phyloP scores from a whole-genome alignment of 2,329 filamentous ascomycete species.

The Penicillium sp. region DNA sequence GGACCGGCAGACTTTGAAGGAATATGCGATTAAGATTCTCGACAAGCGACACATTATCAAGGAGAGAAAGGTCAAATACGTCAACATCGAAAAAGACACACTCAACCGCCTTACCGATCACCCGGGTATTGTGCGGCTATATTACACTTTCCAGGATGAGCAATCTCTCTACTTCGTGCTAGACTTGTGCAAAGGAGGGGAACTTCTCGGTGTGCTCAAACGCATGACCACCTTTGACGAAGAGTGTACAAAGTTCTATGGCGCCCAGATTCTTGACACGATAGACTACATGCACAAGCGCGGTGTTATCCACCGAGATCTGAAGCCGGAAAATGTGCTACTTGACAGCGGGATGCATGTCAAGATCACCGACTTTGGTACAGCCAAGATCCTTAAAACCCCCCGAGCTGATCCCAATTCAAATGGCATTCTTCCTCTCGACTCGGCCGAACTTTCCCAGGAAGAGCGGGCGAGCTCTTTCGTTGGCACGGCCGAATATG shows the following conservation, averaged over 20 bases:
- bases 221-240: constrained; percentile 92
- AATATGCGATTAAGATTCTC: constrained; percentile 97
- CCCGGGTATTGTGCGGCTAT: constrained; percentile 90
- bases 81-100: constrained; percentile 99
- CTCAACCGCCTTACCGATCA: constrained; percentile 94
- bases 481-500: constrained; percentile 96
- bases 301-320: constrained; percentile 91
- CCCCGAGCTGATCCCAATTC: constrained; percentile 47
- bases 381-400: constrained; percentile 81
- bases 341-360: constrained; percentile 95
- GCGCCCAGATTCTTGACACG: constrained; percentile 91
- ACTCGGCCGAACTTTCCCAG: constrained; percentile 58
- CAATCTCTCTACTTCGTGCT: constrained; percentile 94
- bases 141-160: constrained; percentile 99
- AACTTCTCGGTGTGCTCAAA: constrained; percentile 88
- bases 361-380: constrained; percentile 98
- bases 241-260: constrained; percentile 91
- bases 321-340: constrained; percentile 96
- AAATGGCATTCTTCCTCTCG: constrained; percentile 48
- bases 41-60: constrained; percentile 99
- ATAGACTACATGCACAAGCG: constrained; percentile 98
- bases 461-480: constrained; percentile 85
- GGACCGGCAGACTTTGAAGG: constrained; percentile 88
- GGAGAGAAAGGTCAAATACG: constrained; percentile 99
- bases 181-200: constrained; percentile 87